phyloP scores from a whole-genome alignment of 192 early-diverging fungal species.

The Lobulomyces angularis region DNA sequence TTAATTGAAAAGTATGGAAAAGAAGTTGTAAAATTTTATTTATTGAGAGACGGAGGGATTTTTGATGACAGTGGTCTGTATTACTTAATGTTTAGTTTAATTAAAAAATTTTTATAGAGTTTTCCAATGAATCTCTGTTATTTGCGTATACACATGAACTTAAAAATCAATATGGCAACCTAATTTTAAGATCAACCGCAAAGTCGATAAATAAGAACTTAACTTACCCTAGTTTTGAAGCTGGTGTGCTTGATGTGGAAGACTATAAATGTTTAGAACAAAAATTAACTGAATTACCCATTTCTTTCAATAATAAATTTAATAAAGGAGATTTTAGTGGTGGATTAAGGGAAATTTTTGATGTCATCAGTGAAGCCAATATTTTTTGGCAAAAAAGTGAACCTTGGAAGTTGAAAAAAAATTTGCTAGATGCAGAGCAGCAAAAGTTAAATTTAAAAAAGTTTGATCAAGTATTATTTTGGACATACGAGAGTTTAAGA shows the following conservation, averaged over 20 bases:
- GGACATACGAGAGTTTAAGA: conserved; percentile 62
- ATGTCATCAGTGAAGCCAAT: conserved; percentile 61
- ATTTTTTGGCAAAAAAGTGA: conserved; percentile 50
- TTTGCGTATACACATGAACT: too few species aligned
- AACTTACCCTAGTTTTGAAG: too few species aligned
- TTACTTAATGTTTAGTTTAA: neutral
- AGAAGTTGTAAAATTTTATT: conserved; percentile 78
- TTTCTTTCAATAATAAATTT: conserved; percentile 14
- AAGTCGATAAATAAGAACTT: too few species aligned
- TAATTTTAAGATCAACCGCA: too few species aligned
- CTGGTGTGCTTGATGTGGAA: neutral
- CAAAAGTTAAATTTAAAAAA: conserved; percentile 42
- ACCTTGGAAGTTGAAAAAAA: conserved; percentile 72
- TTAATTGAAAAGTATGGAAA: conserved; percentile 62
- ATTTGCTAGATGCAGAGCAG: conserved; percentile 8
- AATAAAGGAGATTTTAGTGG: conserved; percentile 49
- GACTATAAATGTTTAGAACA: neutral
- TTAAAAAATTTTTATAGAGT: neutral
- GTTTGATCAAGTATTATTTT: conserved; percentile 59
- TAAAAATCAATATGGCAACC: too few species aligned
- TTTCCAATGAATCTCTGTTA: neutral
- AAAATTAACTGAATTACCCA: neutral
- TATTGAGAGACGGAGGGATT: conserved; percentile 83
- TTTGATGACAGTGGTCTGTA: conserved; percentile 61
- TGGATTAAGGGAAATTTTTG: conserved; percentile 48